Conservation (phyloP, 345 rosid species). For the Arabis alpina region DNA sequence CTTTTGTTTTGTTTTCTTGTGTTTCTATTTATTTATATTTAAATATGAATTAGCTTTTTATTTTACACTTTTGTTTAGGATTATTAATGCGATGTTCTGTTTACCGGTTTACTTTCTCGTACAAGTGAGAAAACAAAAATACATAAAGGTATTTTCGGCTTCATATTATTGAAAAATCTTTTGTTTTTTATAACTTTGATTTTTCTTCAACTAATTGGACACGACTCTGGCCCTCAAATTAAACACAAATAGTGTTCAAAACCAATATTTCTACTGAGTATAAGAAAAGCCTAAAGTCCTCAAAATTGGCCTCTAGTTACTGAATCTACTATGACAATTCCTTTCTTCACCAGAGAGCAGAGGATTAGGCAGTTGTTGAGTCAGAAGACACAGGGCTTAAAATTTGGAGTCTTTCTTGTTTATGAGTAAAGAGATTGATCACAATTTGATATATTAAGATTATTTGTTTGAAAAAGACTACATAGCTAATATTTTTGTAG, state of each 20-base stretch:
- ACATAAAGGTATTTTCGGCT: background rate
- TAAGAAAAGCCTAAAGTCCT: background rate
- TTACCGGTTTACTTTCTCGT: background rate
- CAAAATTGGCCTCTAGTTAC: background rate
- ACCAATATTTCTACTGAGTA: background rate
- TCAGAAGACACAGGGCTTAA: background rate
- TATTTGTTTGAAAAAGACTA: background rate
- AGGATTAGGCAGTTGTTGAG: slow-evolving; percentile 6
- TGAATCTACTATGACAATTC: background rate
- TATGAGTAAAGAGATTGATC: background rate
- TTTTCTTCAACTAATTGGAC: too few species aligned
- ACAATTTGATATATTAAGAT: background rate
- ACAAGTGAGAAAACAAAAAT: slow-evolving; percentile 11
- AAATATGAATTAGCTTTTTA: slow-evolving; percentile 6
- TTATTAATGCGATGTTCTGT: slow-evolving; percentile 20
- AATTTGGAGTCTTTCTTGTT: background rate
- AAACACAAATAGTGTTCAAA: background rate
- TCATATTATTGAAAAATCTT: background rate
- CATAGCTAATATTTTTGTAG: too few species aligned
- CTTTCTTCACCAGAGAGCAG: background rate
- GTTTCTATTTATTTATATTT: slow-evolving; percentile 17
- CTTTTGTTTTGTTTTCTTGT: background rate
- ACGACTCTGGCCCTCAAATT: background rate
- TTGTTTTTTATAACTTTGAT: background rate
- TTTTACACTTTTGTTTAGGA: slow-evolving; percentile 19